A percentile compares a stretch with the other conserved stretches of the same genome.
phyloP scores from a whole-genome alignment of 441 rosid species.

The Sinapis alba region DNA sequence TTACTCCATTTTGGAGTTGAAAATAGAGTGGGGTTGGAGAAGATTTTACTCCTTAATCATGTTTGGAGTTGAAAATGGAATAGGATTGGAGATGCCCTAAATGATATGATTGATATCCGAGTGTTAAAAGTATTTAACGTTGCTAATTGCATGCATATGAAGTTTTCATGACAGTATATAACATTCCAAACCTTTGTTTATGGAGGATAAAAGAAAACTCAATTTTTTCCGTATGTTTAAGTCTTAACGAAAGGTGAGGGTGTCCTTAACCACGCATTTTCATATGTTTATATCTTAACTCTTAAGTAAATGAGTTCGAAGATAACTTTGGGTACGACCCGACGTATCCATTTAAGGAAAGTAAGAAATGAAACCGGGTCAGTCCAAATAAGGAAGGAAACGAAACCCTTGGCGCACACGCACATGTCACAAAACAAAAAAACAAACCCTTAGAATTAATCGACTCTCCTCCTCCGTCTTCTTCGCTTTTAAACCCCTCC shows the following conservation, averaged over 20 bases:
- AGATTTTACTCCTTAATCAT: no score
- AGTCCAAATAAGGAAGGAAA: background rate
- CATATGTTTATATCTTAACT: background rate
- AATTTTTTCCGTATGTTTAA: background rate
- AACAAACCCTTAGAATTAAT: background rate
- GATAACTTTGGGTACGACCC: background rate
- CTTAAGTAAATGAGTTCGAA: background rate
- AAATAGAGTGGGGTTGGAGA: no score
- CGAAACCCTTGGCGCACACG: conserved; percentile 17
- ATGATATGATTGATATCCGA: no score
- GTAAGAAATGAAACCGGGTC: background rate
- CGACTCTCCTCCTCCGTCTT: conserved; percentile 3
- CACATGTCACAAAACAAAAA: background rate
- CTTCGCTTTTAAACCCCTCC: background rate
- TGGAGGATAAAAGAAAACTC: background rate
- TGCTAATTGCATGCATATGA: background rate
- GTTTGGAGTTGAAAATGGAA: no score
- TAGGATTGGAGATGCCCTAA: no score
- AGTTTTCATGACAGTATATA: background rate
- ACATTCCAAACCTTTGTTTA: background rate
- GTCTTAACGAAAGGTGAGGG: background rate
- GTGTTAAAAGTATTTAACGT: background rate
- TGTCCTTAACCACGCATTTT: background rate
- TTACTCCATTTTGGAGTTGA: no score
- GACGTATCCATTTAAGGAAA: background rate